phyloP scores from a whole-genome alignment of 139 green algal species.

The Tetraselmis chui region DNA sequence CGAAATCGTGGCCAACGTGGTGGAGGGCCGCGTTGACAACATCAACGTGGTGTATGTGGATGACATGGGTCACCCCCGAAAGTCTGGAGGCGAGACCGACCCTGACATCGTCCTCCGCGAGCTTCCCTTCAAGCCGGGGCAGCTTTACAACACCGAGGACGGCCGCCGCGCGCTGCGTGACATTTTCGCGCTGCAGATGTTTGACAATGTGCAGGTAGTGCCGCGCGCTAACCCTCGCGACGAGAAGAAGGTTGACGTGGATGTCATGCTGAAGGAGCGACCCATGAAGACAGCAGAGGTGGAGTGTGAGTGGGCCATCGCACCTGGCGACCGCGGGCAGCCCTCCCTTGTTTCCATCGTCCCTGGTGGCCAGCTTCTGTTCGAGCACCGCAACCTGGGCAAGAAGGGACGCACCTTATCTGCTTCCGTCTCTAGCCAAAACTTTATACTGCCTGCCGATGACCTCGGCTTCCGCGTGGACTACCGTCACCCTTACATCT shows the following conservation, averaged over 20 bases:
- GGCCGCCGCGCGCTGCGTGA: slow-evolving; percentile 61
- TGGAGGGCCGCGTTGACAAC: slow-evolving; percentile 44
- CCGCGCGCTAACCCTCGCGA: slow-evolving; percentile 47
- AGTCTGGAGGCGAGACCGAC: slow-evolving; percentile 27
- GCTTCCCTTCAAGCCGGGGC: slow-evolving; percentile 45
- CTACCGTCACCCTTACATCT: slow-evolving; percentile 56
- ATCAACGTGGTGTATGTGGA: slow-evolving; percentile 47
- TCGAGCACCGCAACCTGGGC: slow-evolving; percentile 66
- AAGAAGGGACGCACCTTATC: slow-evolving; percentile 42
- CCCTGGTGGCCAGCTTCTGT: slow-evolving; percentile 38
- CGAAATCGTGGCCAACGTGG: slow-evolving; percentile 49
- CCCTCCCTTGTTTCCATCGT: slow-evolving; percentile 43
- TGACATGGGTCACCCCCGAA: slow-evolving; percentile 39
- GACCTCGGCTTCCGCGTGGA: slow-evolving; percentile 68
- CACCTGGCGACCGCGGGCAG: slow-evolving; percentile 41
- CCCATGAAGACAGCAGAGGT: slow-evolving; percentile 50
- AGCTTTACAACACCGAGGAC: slow-evolving; percentile 70
- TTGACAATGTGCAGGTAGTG: slow-evolving; percentile 72
- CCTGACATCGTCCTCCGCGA: slow-evolving; percentile 43
- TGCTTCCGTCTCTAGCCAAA: slow-evolving; percentile 54
- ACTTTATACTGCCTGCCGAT: slow-evolving; percentile 63
- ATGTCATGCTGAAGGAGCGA: slow-evolving; percentile 67
- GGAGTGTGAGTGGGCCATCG: slow-evolving; percentile 61
- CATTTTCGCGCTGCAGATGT: slow-evolving; percentile 67
- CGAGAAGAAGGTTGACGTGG: slow-evolving; percentile 53